Base-by-base conservation (phyloP, 805 yeast genomes). In the Hanseniaspora pseudoguilliermondii region DNA sequence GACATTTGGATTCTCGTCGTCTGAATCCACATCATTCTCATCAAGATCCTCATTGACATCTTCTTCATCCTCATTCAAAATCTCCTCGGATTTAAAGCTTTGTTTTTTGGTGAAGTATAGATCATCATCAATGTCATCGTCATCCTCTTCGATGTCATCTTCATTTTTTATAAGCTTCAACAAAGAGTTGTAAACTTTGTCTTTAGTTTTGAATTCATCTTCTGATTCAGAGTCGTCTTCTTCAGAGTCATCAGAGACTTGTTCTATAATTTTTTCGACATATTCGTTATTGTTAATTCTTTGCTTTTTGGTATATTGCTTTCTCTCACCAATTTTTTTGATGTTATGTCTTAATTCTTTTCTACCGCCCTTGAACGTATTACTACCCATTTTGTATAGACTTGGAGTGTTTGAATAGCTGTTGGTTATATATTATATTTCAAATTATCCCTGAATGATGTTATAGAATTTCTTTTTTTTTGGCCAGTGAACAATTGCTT, bases 131-230 rank as follows among this genome's bases (percentile, higher is more conserved):
- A 42, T 23, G 38, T 49, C 48, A 47, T 54, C 59, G 16, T 55
- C 57, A 36, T 59, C 62, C 35, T 57, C 57, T 20, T 57, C 60
- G 11, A 59, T 63, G 11, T 61, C 66, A 23, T 63, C 63, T 9
- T 58, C 62, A 3, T 39, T 60, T 53, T 61, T 75, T 58, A 84
- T 71, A 49, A 85, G 72, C 1, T 86, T 79, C 63, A 85, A 65
- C 49, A 85, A 69, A 1, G 91, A 90, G 60, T 77, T 75, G 66
- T 85, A 84, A 0, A 84, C 85, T 62, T 73, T 71, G 3, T 75
- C 73, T 35, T 68, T 63, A 60, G 55, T 52, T 51, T 61, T 66
- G 16, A 63, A 63, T 7, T 64, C 67, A 34, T 61, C 57, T 10
- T 61, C 58, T 9, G 61, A 58, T 8, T 32, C 35, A 32, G 52